phyloP scores from a whole-genome alignment of 306 rosid genomes.

The Prunus padus region DNA sequence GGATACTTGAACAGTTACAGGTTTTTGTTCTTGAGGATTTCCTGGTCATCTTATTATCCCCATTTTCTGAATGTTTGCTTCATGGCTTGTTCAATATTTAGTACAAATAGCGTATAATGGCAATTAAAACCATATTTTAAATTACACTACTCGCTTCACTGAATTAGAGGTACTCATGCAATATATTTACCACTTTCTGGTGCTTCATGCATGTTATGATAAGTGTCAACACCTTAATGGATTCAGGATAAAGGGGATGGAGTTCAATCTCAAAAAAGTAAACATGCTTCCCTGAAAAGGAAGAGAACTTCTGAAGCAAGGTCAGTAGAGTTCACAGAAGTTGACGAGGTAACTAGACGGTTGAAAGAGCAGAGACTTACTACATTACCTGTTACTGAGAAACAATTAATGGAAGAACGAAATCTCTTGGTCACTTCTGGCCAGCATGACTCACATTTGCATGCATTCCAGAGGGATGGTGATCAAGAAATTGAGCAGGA shows the following conservation, averaged over 20 bases:
- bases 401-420: not conserved
- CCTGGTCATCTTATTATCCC: not conserved
- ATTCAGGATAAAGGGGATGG: slow-evolving; percentile 39
- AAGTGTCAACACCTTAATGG: slow-evolving; percentile 46
- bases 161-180: not conserved
- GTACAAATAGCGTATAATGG: no score
- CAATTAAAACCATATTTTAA: no score
- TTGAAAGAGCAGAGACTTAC: not conserved
- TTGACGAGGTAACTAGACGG: slow-evolving; percentile 23
- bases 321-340: slow-evolving; percentile 42
- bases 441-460: not conserved
- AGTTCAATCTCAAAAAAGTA: slow-evolving; percentile 26
- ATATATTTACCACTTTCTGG: not conserved
- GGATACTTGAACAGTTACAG: slow-evolving; percentile 63
- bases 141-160: no score
- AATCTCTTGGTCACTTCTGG: not conserved
- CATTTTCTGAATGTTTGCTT: not conserved
- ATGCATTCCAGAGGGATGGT: not conserved
- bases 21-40: slow-evolving; percentile 32
- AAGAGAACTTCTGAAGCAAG: slow-evolving; percentile 37
- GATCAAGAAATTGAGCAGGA: slow-evolving; percentile 21
- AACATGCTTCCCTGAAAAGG: slow-evolving; percentile 30
- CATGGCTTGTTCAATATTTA: no score
- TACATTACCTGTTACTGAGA: not conserved
- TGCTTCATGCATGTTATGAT: slow-evolving; percentile 9